These are phyloP conservation scores for Aspergillus uvarum DNA, from an alignment of 2,329 filamentous ascomycete genomes.

Conservation along the genomic window DNA sequence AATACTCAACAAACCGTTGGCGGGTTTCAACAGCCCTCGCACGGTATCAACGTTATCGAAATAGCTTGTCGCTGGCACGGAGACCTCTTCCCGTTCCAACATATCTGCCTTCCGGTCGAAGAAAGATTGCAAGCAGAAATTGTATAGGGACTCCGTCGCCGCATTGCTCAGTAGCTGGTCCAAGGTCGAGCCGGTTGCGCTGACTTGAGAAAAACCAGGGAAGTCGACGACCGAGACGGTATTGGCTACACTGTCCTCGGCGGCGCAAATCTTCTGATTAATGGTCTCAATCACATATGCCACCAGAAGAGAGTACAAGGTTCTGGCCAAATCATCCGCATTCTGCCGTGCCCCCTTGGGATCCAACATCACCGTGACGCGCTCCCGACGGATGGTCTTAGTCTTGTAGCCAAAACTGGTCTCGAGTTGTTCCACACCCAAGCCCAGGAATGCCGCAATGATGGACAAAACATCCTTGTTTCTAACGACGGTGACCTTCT, in stretches of 20 bases:
- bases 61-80: slow-evolving; percentile 87
- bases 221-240: slow-evolving; percentile 96
- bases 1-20: slow-evolving; percentile 90
- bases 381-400: slow-evolving; percentile 91
- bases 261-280: slow-evolving; percentile 83
- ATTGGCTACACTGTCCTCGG: slow-evolving; percentile 85
- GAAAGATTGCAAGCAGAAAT: slow-evolving; percentile 90
- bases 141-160: slow-evolving; percentile 87
- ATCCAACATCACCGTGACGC: slow-evolving; percentile 98
- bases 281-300: slow-evolving; percentile 91
- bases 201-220: slow-evolving; percentile 84
- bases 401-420: slow-evolving; percentile 91
- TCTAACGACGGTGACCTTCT: slow-evolving; percentile 80
- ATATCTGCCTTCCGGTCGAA: slow-evolving; percentile 93
- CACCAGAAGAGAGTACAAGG: slow-evolving; percentile 88
- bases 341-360: slow-evolving; percentile 85
- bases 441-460: slow-evolving; percentile 90
- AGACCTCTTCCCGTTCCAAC: slow-evolving; percentile 90
- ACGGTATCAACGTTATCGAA: slow-evolving; percentile 97
- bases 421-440: slow-evolving; percentile 78
- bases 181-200: slow-evolving; percentile 77
- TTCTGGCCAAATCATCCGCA: slow-evolving; percentile 89
- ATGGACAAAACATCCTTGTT: slow-evolving; percentile 88
- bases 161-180: slow-evolving; percentile 96
- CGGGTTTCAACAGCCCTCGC: slow-evolving; percentile 83